Base-by-base conservation (phyloP, 1,284 basidiomycete species). In the Sanghuangporus sanghuang region DNA sequence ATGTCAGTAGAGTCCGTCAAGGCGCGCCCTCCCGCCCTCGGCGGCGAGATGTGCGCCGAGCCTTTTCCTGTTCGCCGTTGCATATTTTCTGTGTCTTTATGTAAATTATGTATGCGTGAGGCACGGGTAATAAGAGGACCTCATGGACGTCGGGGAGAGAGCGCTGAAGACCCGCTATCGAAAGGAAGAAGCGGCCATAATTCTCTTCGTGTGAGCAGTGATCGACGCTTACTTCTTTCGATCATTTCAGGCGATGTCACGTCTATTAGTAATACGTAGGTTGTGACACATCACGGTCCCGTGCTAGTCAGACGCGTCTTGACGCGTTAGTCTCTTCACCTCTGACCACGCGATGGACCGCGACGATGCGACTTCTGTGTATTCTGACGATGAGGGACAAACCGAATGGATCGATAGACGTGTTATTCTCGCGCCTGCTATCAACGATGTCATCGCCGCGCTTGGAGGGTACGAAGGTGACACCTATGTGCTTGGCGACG, bases 401-500 rank as follows among this genome's bases (percentile, higher is more conserved):
- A 35, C 14, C 36, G 49, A 61, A 36, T 42, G 49, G 23, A 2
- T 39, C 32, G 46, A 64, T 42, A 62, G 82, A 64, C 80, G 85
- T 57, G 73, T 78, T 5, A 78, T 89, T 46, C 78, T 92, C 35
- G 80, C 82, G 56, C 87, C 89, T 6, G 79, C 89, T 36, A 83
- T 93, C 59, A 81, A 81, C 48, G 81, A 82, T 65, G 89, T 92
- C 42, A 85, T 93, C 38, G 85, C 88, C 66, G 90, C 91, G 0
- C 79, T 93, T 0, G 90, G 90, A 64, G 85, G 90, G 14, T 74
- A 80, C 69, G 83, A 92, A 74, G 83, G 80, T n/a, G 85, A 81
- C 18, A 75, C 77, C 5, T 96, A 96, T 73, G 79, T 89, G 53
- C 85, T 93, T 66, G 94, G 94, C 65, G 93, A 96, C 77, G 88